Base-by-base conservation (phyloP, 1,284 basidiomycete genomes). In the Puccinia polysora region DNA sequence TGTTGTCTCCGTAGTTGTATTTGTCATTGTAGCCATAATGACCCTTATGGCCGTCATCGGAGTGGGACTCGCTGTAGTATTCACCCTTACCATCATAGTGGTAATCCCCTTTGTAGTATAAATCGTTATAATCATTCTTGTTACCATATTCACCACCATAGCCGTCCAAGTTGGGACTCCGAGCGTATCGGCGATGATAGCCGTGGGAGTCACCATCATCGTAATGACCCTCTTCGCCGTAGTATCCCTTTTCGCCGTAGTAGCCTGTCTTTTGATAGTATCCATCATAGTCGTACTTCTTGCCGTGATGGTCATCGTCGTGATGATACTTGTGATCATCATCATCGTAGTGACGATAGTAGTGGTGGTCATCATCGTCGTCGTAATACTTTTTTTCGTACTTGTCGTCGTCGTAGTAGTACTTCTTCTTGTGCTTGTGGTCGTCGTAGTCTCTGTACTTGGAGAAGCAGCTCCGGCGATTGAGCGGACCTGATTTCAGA, bases 401-500 rank as follows among this genome's bases (percentile, higher is more conserved):
- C 14, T 43, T 12, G 5, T 62, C 36, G 2, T 62, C 43, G 15
- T 62, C 59, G 18, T 34, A 25, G 43, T 62, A 38, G 3, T 62
- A 18, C 28, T 62, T 20, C n/a, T 63, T 63, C 60, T 63, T 49
- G 10, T 63, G 47, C 30, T 49, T 63, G 14, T 18, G 3, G 28
- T 45, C n/a, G 12, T 20, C 60, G n/a, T n/a, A n/a, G n/a, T n/a
- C n/a, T n/a, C n/a, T n/a, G n/a, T n/a, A n/a, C n/a, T n/a, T n/a
- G n/a, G n/a, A n/a, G 60, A 63, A 63, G 30, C 60, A 63, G 18
- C 38, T 45, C 18, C 60, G 60, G 23, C 60, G 60, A 23, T 49
- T 12, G 25, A 63, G 30, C 32, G 60, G 20, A n/a, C 60, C 60
- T 47, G 43, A 47, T 30, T 36, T 49, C 43, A 63, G 60, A 0